Conservation (phyloP, 495 filamentous ascomycete genomes). For the Amorphotheca resinae region DNA sequence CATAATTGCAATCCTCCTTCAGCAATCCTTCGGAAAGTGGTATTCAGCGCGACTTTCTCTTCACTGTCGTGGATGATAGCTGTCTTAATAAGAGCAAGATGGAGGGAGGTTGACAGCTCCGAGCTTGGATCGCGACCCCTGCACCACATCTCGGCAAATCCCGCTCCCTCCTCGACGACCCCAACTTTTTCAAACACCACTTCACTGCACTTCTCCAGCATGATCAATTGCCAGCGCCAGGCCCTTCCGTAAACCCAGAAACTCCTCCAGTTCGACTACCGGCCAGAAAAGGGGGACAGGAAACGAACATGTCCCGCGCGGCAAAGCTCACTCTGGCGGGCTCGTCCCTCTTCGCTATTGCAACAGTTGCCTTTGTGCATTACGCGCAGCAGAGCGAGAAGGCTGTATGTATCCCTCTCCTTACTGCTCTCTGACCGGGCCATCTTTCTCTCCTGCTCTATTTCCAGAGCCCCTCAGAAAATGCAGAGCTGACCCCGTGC, state of each 20-base stretch:
- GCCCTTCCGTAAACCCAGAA: too few relatives aligned
- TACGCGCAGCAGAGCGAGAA: constrained; percentile 77
- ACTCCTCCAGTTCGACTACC: too few relatives aligned
- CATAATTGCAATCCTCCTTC: constrained; percentile 16
- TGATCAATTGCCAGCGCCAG: too few relatives aligned
- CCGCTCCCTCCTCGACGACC: too few relatives aligned
- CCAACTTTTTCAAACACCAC: background rate
- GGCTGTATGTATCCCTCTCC: constrained; percentile 42
- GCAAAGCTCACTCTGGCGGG: constrained; percentile 73
- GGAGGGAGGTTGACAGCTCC: background rate
- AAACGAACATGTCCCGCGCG: constrained; percentile 78
- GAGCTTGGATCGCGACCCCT: background rate
- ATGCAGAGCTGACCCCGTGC: constrained; percentile 9
- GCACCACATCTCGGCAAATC: background rate
- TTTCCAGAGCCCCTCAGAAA: background rate
- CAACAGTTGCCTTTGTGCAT: constrained; percentile 79
- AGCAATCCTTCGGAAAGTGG: too few relatives aligned
- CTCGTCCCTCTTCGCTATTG: constrained; percentile 62
- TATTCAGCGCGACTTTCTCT: too few relatives aligned
- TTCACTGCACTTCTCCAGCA: too few relatives aligned
- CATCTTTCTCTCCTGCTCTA: constrained; percentile 2
- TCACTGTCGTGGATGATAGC: too few relatives aligned
- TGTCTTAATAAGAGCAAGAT: too few relatives aligned
- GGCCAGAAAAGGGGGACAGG: too few relatives aligned
- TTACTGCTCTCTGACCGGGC: constrained; percentile 8